Conservation (phyloP, 306 rosid species). For the Prunus persica region DNA sequence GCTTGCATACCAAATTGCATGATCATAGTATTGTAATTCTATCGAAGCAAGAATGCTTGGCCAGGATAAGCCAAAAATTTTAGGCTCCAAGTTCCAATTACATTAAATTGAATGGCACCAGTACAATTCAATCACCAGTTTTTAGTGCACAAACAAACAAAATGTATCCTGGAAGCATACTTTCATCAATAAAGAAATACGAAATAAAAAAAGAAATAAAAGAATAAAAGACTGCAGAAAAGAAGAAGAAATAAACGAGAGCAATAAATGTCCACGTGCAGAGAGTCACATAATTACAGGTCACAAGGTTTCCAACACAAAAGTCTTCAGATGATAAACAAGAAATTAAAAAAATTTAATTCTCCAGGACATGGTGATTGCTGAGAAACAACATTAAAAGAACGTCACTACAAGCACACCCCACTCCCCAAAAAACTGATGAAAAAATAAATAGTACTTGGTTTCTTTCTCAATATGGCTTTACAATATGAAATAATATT, state of each 20-base stretch:
- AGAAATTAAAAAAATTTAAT: not conserved
- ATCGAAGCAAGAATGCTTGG: constrained; percentile 8
- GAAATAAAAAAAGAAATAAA: not conserved
- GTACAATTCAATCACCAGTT: not conserved
- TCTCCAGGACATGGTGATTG: not conserved
- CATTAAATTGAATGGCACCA: not conserved
- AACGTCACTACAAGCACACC: not conserved
- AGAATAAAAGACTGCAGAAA: not conserved
- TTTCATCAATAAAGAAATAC: not conserved
- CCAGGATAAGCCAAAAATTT: not conserved
- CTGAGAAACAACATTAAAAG: not conserved
- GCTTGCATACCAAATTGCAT: not conserved
- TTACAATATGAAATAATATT: not conserved
- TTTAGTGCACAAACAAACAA: not conserved
- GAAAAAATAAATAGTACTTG: not conserved
- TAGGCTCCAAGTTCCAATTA: not conserved
- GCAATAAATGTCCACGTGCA: not conserved
- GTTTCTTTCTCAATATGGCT: not conserved
- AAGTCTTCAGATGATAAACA: not conserved
- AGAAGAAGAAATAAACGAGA: not conserved
- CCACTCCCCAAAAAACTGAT: not conserved
- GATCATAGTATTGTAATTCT: not conserved
- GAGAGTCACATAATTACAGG: not conserved
- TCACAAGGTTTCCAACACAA: not conserved
- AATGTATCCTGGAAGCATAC: not conserved